Evolutionary conservation across 176 grass and related monocot species (phyloP).

Genomic region (Juncus effusus): DNA sequence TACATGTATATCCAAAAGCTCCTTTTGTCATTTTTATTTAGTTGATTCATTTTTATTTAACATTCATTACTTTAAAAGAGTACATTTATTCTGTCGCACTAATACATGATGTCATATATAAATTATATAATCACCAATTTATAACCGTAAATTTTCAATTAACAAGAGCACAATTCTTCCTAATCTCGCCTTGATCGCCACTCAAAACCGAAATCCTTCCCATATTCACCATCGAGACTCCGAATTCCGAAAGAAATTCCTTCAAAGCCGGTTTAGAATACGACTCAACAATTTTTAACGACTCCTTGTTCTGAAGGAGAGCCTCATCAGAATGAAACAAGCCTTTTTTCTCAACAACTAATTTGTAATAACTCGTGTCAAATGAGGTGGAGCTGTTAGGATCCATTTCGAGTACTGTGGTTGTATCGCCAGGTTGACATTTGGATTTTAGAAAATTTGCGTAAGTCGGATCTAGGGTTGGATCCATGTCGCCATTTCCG

Average conservation of each 20-base stretch:
- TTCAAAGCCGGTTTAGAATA: not conserved
- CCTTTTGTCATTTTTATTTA: too few relatives aligned
- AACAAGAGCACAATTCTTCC: slow-evolving; percentile 20
- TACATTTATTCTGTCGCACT: too few relatives aligned
- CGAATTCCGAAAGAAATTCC: slow-evolving; percentile 27
- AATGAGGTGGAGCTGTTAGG: slow-evolving; percentile 70
- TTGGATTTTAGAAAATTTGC: slow-evolving; percentile 32
- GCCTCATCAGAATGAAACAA: slow-evolving; percentile 69
- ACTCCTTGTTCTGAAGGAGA: slow-evolving; percentile 35
- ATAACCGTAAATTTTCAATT: not conserved
- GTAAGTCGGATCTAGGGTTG: slow-evolving; percentile 49
- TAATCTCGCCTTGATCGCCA: slow-evolving; percentile 7
- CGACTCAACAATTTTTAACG: not conserved
- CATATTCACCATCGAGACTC: slow-evolving; percentile 31
- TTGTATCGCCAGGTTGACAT: slow-evolving; percentile 43
- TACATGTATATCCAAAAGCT: too few relatives aligned
- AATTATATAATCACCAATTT: too few relatives aligned
- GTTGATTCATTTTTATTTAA: too few relatives aligned
- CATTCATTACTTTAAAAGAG: too few relatives aligned
- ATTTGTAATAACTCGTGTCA: slow-evolving; percentile 63
- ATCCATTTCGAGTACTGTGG: slow-evolving; percentile 77
- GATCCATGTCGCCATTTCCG: slow-evolving; percentile 38
- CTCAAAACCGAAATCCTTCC: slow-evolving; percentile 17
- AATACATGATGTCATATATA: too few relatives aligned
- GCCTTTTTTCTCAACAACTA: slow-evolving; percentile 39